Evolutionary conservation across 1,139 yeast species (phyloP), one percentile per base, ranked within the genome.

Genomic region (Candida sanyaensis): DNA sequence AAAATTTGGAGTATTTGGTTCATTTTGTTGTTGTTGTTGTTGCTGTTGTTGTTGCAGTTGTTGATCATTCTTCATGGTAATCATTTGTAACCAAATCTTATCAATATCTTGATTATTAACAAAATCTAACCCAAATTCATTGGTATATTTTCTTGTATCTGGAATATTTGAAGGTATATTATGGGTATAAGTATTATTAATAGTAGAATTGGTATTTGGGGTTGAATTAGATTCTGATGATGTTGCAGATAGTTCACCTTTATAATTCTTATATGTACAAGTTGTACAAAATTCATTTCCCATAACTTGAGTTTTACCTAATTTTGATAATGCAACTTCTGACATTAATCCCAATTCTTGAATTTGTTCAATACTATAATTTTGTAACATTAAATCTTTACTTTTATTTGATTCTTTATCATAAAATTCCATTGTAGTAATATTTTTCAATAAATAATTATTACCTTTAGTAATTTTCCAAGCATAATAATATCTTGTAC

Each of bases 381-480:
- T 13, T 4, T 58, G 56, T 7, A 50, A 13, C 50, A 50, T 28
- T 24, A 58, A 41, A 37, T 51, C 17, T 23, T 47, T 49, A 3
- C 58, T 55, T 4, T 45, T 44, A 4, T 48, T 45, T n/a, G 54
- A 53, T 42, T 61, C 59, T 27, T 54, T 55, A 13, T 60, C 60
- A 52, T 72, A 74, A 48, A 72, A 73, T 2, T 63, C 68, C 45
- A 58, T 52, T 5, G 58, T 55, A 17, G 71, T 67, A 11, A 68
- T 60, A 0, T 62, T 57, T 42, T 61, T 63, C 50, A 71, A 59
- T 38, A 68, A 55, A 42, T 53, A 66, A 0, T 71, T 66, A 47
- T 75, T 80, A 2, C 75, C 73, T 49, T 76, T 78, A 36, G 75
- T 68, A n/a, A 73, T 65, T 55, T 76, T 66, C 84, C 83, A 78